A percentile compares a stretch with the other conserved stretches of the same genome.
Evolutionary conservation across 108 stramenopile species (phyloP).

Genomic region (Nitzschia inconspicua): DNA sequence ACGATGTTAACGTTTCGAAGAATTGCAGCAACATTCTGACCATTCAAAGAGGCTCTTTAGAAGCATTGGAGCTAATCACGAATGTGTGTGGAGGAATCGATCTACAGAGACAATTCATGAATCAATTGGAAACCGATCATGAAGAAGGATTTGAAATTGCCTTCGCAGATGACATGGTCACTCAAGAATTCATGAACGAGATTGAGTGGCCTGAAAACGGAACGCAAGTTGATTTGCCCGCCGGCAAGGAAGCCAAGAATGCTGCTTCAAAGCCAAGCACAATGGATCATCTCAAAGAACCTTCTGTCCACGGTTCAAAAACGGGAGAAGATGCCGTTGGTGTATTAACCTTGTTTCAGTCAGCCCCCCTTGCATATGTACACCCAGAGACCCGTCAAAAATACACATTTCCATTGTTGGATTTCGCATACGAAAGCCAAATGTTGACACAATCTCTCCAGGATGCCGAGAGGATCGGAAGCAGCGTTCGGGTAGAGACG

Average conservation of each 20-base stretch:
- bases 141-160: not conserved
- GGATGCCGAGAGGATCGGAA: slow-evolving; percentile 8
- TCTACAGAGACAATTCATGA: not conserved
- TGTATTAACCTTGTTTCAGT: slow-evolving; percentile 4
- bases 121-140: not conserved
- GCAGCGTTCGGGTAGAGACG: slow-evolving; percentile 26
- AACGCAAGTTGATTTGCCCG: not conserved
- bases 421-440: slow-evolving; percentile 9
- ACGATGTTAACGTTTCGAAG: no score
- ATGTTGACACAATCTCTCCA: slow-evolving; percentile 1
- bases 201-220: not conserved
- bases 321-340: not conserved
- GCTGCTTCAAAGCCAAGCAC: not conserved
- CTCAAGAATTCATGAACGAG: not conserved
- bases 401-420: not conserved
- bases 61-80: not conserved
- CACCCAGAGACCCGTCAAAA: not conserved
- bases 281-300: not conserved
- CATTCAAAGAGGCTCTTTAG: not conserved
- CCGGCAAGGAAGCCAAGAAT: not conserved
- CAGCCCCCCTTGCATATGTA: slow-evolving; percentile 15
- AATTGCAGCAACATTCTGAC: no score
- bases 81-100: no score
- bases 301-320: not conserved
- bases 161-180: not conserved